phyloP scores from a whole-genome alignment of 116 monocot genomes.

The Posidonia oceanica region DNA sequence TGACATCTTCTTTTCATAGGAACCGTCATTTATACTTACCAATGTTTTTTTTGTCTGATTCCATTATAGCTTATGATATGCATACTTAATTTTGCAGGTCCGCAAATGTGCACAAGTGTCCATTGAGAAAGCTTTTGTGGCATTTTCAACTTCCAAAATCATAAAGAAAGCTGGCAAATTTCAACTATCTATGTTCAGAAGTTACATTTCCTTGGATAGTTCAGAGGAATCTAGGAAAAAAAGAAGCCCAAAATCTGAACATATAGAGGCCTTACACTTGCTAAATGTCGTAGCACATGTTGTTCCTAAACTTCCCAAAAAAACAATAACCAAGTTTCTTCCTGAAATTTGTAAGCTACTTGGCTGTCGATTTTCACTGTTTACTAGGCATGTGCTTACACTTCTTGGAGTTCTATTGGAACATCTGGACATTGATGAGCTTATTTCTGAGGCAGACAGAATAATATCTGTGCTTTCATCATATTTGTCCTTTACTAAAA shows the following conservation, averaged over 20 bases:
- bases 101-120: slow-evolving; percentile 68
- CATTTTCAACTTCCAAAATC: slow-evolving; percentile 21
- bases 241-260: slow-evolving; percentile 16
- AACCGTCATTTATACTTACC: too few relatives aligned
- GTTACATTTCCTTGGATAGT: slow-evolving; percentile 23
- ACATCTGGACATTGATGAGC: slow-evolving; percentile 22
- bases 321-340: slow-evolving; percentile 36
- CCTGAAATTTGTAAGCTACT: slow-evolving; percentile 39
- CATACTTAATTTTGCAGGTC: slow-evolving; percentile 36
- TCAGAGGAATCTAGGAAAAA: slow-evolving; percentile 16
- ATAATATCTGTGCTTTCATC: slow-evolving; percentile 30
- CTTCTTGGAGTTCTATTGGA: slow-evolving; percentile 47
- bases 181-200: slow-evolving; percentile 29
- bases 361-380: slow-evolving; percentile 23
- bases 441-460: slow-evolving; percentile 36
- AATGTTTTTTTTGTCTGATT: too few relatives aligned
- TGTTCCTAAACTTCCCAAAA: slow-evolving; percentile 34
- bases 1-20: too few relatives aligned
- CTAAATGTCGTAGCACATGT: slow-evolving; percentile 42
- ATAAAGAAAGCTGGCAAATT: slow-evolving; percentile 41
- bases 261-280: slow-evolving; percentile 44
- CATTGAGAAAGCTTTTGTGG: slow-evolving; percentile 37
- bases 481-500: slow-evolving; percentile 39
- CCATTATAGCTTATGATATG: too few relatives aligned
- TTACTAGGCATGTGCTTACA: slow-evolving; percentile 38